A percentile compares a stretch with the other conserved stretches of the same genome.
phyloP scores from a whole-genome alignment of 805 yeast species.

The Candida qinlingensis region DNA sequence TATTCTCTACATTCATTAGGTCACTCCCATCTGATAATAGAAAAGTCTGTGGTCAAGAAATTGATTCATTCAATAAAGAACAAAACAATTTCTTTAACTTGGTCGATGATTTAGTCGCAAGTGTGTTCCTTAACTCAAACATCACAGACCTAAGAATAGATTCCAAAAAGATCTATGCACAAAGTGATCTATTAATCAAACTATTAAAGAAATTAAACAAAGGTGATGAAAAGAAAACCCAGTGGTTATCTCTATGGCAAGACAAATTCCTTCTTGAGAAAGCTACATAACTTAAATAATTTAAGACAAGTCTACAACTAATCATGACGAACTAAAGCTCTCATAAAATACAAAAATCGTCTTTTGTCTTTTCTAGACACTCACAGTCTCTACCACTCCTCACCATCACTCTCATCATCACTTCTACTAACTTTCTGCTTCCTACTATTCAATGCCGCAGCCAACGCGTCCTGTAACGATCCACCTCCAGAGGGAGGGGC shows the following conservation, averaged over 20 bases:
- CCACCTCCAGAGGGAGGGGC: constrained; percentile 38
- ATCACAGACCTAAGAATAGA: constrained; percentile 24
- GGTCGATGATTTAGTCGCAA: constrained; percentile 56
- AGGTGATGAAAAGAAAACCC: constrained; percentile 45
- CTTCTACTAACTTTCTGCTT: constrained; percentile 76
- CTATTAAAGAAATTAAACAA: constrained; percentile 41
- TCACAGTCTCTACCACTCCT: constrained; percentile 49
- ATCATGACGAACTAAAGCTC: no score
- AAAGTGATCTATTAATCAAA: constrained; percentile 14
- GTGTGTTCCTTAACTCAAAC: constrained; percentile 38
- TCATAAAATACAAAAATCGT: neutral
- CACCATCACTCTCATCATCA: constrained; percentile 80
- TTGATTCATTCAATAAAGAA: constrained; percentile 42
- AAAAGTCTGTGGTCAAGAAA: constrained; percentile 32
- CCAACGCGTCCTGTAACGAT: constrained; percentile 78
- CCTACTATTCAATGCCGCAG: constrained; percentile 78
- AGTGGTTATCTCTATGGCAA: constrained; percentile 54
- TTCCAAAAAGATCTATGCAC: constrained; percentile 27
- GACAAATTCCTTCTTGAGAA: constrained; percentile 29
- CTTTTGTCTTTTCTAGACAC: neutral
- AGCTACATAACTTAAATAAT: neutral
- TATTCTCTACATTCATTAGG: constrained; percentile 53
- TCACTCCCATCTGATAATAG: constrained; percentile 42
- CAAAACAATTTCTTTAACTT: constrained; percentile 39
- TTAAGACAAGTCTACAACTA: neutral